Conservation (phyloP, 495 filamentous ascomycete genomes). For the Jackrogersella minutella region DNA sequence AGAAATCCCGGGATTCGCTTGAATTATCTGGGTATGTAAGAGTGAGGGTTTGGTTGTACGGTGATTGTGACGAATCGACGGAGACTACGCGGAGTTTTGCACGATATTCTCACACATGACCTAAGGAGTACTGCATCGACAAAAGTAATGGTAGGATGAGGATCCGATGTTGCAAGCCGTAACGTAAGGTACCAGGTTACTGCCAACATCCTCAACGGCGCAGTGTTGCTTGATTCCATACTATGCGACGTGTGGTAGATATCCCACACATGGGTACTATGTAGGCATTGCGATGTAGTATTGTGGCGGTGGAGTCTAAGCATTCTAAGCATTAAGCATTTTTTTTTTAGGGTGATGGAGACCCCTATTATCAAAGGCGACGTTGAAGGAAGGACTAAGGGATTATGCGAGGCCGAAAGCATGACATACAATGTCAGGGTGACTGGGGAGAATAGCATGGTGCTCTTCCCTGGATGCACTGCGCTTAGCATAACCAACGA, state of each 20-base stretch:
- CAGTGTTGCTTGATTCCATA: conserved; percentile 7
- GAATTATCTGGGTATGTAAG: background rate
- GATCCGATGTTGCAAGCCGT: conserved; percentile 10
- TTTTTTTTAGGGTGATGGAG: too few species aligned
- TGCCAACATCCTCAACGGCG: background rate
- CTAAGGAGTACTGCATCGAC: background rate
- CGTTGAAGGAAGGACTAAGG: background rate
- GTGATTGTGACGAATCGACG: background rate
- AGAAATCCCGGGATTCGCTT: conserved; percentile 9
- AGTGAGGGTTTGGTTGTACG: background rate
- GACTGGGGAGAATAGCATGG: conserved; percentile 7
- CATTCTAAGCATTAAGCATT: background rate
- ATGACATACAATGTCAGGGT: conserved; percentile 11
- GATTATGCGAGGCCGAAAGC: conserved; percentile 17
- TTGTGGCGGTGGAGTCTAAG: conserved; percentile 12
- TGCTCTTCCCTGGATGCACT: conserved; percentile 15
- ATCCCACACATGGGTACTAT: background rate
- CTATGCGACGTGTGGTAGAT: background rate
- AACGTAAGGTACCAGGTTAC: conserved; percentile 15
- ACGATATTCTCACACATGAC: background rate
- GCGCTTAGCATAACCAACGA: conserved; percentile 30
- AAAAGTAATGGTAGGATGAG: background rate
- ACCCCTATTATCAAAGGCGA: conserved; percentile 4
- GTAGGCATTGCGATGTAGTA: too few species aligned
- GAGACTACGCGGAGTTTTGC: conserved; percentile 1